These are phyloP conservation scores for Lactifluus subvellereus DNA, from an alignment of 768 basidiomycete genomes.

Conservation along the genomic window DNA sequence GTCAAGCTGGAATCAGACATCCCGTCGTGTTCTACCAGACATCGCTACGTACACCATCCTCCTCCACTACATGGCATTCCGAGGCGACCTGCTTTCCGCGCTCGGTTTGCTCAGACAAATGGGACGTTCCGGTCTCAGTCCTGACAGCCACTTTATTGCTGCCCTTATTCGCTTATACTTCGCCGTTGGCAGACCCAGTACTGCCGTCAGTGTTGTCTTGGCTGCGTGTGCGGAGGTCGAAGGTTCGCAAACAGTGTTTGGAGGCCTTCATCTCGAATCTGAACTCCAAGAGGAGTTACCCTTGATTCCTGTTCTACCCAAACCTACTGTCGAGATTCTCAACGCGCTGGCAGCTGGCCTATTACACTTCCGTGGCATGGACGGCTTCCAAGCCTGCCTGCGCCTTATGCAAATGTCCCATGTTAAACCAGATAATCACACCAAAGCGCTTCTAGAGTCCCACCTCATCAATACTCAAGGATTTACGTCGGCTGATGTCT, in stretches of 20 bases:
- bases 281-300: slow-evolving; percentile 1
- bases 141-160: slow-evolving; percentile 20
- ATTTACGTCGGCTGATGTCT: slow-evolving; percentile 41
- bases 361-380: slow-evolving; percentile 45
- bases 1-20: background rate
- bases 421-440: slow-evolving; percentile 48
- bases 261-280: background rate
- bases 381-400: slow-evolving; percentile 42
- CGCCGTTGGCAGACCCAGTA: slow-evolving; percentile 1
- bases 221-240: slow-evolving; percentile 5
- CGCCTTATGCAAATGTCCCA: slow-evolving; percentile 49
- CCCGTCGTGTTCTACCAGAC: slow-evolving; percentile 15
- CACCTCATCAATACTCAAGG: slow-evolving; percentile 43
- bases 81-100: slow-evolving; percentile 6
- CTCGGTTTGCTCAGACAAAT: slow-evolving; percentile 12
- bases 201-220: slow-evolving; percentile 13
- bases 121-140: slow-evolving; percentile 7
- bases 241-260: slow-evolving; percentile 1
- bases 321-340: slow-evolving; percentile 41
- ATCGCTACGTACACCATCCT: slow-evolving; percentile 25
- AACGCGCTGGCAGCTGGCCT: slow-evolving; percentile 55
- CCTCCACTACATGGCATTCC: slow-evolving; percentile 10
- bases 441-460: slow-evolving; percentile 49
- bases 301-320: slow-evolving; percentile 19
- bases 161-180: slow-evolving; percentile 23